Base-by-base conservation (phyloP, 2,329 filamentous ascomycete genomes). In the Chalara sp. region DNA sequence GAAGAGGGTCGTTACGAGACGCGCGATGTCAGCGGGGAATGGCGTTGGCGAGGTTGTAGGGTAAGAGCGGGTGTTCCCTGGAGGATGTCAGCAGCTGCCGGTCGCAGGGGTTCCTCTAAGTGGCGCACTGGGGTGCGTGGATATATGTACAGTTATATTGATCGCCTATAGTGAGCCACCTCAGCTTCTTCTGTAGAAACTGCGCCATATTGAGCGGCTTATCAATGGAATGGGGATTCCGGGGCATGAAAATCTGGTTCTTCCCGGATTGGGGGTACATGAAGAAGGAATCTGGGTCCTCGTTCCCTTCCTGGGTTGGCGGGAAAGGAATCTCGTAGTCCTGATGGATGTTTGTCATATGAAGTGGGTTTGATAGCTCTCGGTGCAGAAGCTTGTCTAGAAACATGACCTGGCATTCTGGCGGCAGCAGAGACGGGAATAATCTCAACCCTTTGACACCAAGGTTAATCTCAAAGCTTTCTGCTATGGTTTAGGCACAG, bases 111-210 rank as follows among this genome's bases (percentile, higher is more conserved):
- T 21, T 21, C 21, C 21, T 21, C 21, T 3, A 21, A 21, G 21
- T 21, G 21, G 21, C 21, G 21, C 21, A 21, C 21, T 21, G 21
- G 21, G 21, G 21, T 21, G 21, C 21, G 21, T 21, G 21, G 21
- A 21, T 21, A 21, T 21, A 21, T 21, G 21, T 21, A 21, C 92
- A 96, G 70, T 97, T 87, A 67, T 97, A 97, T 68, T 97, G 92
- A 0, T 89, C 89, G 44, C 92, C 92, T 1, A 97, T 79, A 0
- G 92, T 97, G 31, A 95, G 80, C 92, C 92, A 97, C 57, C 92
- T 88, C 30, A 97, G 79, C 55, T 89, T 91, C 56, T 86, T 86
- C 50, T 83, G 80, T 31, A 97, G 75, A 43, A 93, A 81, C 63
- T 86, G 84, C 41, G 79, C 74, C 47, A 87, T 74, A 5, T 81